Conservation (phyloP, 306 rosid genomes). For the Vicia villosa region DNA sequence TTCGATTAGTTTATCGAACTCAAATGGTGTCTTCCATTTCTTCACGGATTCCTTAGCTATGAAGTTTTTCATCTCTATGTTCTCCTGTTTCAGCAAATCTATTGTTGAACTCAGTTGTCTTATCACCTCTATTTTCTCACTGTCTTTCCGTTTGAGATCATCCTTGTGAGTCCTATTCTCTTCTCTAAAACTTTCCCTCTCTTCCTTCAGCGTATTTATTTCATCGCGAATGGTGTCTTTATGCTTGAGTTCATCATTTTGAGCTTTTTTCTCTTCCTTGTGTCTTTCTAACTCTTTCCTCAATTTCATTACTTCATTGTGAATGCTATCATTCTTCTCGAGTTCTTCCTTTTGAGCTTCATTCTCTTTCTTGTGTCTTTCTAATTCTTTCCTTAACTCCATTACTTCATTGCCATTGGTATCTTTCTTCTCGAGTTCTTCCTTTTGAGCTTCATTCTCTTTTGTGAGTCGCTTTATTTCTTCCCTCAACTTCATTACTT, state of each 20-base stretch:
- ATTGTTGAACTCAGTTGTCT: conserved; percentile 73
- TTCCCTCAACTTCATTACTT: conserved; percentile 49
- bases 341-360: conserved; percentile 42
- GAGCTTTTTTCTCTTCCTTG: conserved; percentile 47
- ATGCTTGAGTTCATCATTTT: conserved; percentile 38
- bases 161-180: conserved; percentile 54
- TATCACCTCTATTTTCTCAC: conserved; percentile 76
- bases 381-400: conserved; percentile 49
- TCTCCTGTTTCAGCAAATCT: conserved; percentile 73
- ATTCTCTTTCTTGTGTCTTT: conserved; percentile 54
- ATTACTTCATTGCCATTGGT: conserved; percentile 38
- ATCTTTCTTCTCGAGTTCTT: background rate
- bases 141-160: conserved; percentile 66
- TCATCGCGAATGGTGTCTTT: conserved; percentile 36
- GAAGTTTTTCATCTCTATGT: conserved; percentile 57
- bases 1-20: conserved; percentile 51
- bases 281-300: conserved; percentile 49
- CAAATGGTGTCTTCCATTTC: conserved; percentile 55
- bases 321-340: conserved; percentile 1
- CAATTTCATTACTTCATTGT: conserved; percentile 41
- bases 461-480: conserved; percentile 51
- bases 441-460: conserved; percentile 50
- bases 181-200: conserved; percentile 49
- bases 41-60: conserved; percentile 43
- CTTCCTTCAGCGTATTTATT: conserved; percentile 52